Evolutionary conservation across 2,329 filamentous ascomycete species (phyloP).

Genomic region (Talaromyces sp.): DNA sequence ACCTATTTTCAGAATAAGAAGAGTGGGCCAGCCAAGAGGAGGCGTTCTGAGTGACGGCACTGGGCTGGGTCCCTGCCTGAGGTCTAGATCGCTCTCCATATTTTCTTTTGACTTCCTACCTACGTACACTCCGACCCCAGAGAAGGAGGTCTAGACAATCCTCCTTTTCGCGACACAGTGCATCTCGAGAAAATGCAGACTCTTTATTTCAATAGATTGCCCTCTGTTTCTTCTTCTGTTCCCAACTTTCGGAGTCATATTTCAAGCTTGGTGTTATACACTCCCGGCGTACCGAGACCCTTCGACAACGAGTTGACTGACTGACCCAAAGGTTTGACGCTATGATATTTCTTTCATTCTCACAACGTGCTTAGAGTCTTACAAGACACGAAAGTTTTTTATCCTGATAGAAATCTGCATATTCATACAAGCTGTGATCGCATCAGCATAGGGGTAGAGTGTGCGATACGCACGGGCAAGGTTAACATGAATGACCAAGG

Average conservation of each 20-base stretch:
- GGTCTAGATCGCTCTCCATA: slow-evolving; percentile 3
- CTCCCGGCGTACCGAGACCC: slow-evolving; percentile 32
- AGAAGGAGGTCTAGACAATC: neutral
- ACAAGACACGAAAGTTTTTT: too few species aligned
- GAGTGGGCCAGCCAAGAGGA: neutral
- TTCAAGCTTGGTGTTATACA: slow-evolving; percentile 2
- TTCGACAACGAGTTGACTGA: too few species aligned
- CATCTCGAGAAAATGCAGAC: slow-evolving; percentile 21
- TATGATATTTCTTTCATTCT: too few species aligned
- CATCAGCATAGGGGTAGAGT: too few species aligned
- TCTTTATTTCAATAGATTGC: slow-evolving; percentile 1
- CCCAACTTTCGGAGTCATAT: too few species aligned
- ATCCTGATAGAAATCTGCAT: too few species aligned
- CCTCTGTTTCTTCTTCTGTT: slow-evolving; percentile 2
- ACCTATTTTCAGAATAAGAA: neutral
- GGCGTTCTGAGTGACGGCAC: neutral
- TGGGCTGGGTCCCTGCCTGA: neutral
- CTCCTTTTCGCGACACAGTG: neutral
- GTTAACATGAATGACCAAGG: too few species aligned
- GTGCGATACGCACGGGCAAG: too few species aligned
- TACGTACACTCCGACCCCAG: slow-evolving; percentile 42
- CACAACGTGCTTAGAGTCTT: too few species aligned
- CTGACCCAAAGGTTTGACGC: too few species aligned
- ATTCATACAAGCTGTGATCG: too few species aligned
- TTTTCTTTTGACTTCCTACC: neutral